These are phyloP conservation scores for Carallia brachiata DNA, from an alignment of 345 rosid species.

Conservation along the genomic window DNA sequence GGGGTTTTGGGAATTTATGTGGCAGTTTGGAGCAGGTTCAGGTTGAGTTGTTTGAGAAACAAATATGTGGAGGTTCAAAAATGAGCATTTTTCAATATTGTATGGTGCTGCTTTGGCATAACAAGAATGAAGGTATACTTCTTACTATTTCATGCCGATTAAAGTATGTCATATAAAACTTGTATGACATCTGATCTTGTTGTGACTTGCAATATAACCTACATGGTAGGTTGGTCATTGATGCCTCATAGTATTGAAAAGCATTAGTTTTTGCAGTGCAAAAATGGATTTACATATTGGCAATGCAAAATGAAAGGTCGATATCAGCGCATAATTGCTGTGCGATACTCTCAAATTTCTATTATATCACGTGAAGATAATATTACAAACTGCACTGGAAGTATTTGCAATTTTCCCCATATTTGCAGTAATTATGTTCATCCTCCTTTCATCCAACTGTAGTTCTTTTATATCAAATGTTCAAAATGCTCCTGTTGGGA, in stretches of 20 bases:
- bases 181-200: background rate
- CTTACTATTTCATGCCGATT: constrained; percentile 6
- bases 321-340: too few species aligned
- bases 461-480: constrained; percentile 1
- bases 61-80: constrained; percentile 64
- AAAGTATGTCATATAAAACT: background rate
- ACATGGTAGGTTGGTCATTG: background rate
- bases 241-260: background rate
- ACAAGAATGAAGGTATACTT: constrained; percentile 53
- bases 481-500: constrained; percentile 18
- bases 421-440: background rate
- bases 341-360: too few species aligned
- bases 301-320: background rate
- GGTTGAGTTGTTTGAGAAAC: constrained; percentile 69
- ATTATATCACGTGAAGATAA: too few species aligned
- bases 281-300: background rate
- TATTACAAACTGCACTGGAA: background rate
- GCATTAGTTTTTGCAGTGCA: background rate
- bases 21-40: constrained; percentile 96
- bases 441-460: background rate
- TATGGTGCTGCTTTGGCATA: constrained; percentile 56
- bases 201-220: background rate
- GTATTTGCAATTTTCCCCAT: background rate
- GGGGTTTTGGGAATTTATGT: constrained; percentile 52
- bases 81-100: constrained; percentile 67